phyloP scores from a whole-genome alignment of 108 stramenopile species.

The Fragilariopsis cylindrus region DNA sequence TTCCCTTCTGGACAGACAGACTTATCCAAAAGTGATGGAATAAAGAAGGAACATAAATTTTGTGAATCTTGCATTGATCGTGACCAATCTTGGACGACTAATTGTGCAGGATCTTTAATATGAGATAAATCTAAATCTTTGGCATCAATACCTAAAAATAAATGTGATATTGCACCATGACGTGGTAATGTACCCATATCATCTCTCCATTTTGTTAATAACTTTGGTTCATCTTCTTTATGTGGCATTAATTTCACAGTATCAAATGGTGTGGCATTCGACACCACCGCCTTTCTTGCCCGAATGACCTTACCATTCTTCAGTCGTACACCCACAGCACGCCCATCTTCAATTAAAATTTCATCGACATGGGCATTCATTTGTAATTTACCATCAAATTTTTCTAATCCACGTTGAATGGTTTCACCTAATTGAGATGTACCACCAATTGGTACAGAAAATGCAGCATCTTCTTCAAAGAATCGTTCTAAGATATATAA shows the following conservation, averaged over 20 bases:
- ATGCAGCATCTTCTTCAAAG: constrained; percentile 86
- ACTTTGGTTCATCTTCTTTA: constrained; percentile 51
- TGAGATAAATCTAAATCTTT: constrained; percentile 78
- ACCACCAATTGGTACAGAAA: constrained; percentile 88
- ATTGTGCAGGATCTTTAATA: constrained; percentile 88
- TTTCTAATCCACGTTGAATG: constrained; percentile 74
- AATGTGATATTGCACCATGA: constrained; percentile 88
- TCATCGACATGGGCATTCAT: constrained; percentile 91
- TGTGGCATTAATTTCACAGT: constrained; percentile 81
- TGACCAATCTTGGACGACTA: constrained; percentile 90
- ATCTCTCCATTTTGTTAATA: constrained; percentile 72
- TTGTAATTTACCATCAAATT: constrained; percentile 85
- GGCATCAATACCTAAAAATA: constrained; percentile 88
- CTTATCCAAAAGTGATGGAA: constrained; percentile 88
- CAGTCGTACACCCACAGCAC: constrained; percentile 84
- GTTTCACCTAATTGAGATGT: constrained; percentile 83
- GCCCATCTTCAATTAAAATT: constrained; percentile 87
- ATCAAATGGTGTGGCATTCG: constrained; percentile 93
- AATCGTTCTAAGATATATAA: constrained; percentile 90
- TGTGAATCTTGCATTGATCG: constrained; percentile 91
- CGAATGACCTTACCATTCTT: constrained; percentile 88
- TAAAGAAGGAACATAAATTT: constrained; percentile 89
- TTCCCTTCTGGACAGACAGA: constrained; percentile 90
- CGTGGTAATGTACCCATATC: constrained; percentile 79
- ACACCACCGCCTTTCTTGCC: constrained; percentile 91